Conservation (phyloP, 108 stramenopile species). For the Craspedostauros australis region DNA sequence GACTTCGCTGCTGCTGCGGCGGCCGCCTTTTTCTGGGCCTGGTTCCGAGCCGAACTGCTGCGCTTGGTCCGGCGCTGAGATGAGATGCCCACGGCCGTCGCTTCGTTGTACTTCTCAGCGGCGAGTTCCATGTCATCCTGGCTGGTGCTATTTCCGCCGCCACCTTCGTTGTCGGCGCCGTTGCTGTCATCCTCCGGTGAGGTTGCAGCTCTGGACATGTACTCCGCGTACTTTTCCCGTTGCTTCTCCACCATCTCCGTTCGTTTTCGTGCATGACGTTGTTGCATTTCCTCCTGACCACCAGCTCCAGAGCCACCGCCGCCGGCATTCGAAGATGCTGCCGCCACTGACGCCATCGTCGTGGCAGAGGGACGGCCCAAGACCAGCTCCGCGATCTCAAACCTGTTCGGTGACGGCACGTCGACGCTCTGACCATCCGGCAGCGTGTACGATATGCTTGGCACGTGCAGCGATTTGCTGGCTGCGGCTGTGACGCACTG, state of each 20-base stretch:
- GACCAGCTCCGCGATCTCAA: constrained; percentile 57
- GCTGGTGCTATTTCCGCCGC: constrained; percentile 11
- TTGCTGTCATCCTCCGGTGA: too few species aligned
- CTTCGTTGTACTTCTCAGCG: constrained; percentile 32
- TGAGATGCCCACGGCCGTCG: constrained; percentile 40
- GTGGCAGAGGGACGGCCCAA: constrained; percentile 23
- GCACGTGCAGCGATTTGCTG: constrained; percentile 43
- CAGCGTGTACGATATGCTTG: constrained; percentile 46
- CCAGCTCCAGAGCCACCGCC: too few species aligned
- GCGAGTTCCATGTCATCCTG: constrained; percentile 1
- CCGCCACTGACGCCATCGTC: too few species aligned
- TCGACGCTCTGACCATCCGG: constrained; percentile 76
- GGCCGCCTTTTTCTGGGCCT: not conserved
- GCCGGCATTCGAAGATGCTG: too few species aligned
- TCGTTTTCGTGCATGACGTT: too few species aligned
- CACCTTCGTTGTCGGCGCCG: too few species aligned
- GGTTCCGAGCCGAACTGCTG: not conserved
- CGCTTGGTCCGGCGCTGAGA: constrained; percentile 25
- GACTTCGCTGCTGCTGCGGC: not conserved
- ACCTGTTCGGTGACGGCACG: constrained; percentile 53
- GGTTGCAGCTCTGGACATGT: too few species aligned
- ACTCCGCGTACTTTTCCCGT: too few species aligned
- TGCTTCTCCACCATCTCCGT: too few species aligned
- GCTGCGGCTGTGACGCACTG: constrained; percentile 55
- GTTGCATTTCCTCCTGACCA: too few species aligned